phyloP scores from a whole-genome alignment of 176 grass and related monocot species.

The Aechmea fasciata region DNA sequence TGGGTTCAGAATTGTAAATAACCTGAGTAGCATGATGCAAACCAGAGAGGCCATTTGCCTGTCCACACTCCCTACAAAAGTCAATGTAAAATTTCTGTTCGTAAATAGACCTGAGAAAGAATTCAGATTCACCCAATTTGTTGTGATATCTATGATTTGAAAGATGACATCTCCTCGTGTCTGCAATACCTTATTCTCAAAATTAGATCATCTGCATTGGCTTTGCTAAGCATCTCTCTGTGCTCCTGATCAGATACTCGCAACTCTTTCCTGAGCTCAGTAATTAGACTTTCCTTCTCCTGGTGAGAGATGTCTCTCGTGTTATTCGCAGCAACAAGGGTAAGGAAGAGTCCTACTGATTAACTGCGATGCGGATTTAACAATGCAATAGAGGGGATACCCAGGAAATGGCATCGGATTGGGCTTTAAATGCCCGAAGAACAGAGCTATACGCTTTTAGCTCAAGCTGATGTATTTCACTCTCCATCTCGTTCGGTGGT shows the following conservation, averaged over 20 bases:
- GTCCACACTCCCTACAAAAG: no score
- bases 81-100: no score
- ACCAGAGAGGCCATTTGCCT: no score
- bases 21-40: no score
- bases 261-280: constrained; percentile 89
- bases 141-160: no score
- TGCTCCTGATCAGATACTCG: constrained; percentile 90
- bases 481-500: constrained; percentile 59
- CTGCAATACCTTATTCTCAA: constrained; percentile 61
- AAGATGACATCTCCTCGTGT: neutral
- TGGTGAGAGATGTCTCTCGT: constrained; percentile 21
- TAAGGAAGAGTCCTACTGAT: neutral
- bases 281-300: constrained; percentile 96
- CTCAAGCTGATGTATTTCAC: constrained; percentile 85
- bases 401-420: constrained; percentile 94
- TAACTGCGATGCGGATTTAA: constrained; percentile 7
- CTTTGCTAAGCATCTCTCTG: constrained; percentile 72
- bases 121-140: no score
- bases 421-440: constrained; percentile 96
- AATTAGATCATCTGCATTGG: constrained; percentile 83
- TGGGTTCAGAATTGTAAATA: no score
- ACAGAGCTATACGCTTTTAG: constrained; percentile 91
- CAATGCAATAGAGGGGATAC: constrained; percentile 26
- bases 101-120: no score
- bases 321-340: neutral